A percentile compares a stretch with the other conserved stretches of the same genome.
Evolutionary conservation across 768 basidiomycete species (phyloP).

Genomic region (Rhizopogon vinicolor): DNA sequence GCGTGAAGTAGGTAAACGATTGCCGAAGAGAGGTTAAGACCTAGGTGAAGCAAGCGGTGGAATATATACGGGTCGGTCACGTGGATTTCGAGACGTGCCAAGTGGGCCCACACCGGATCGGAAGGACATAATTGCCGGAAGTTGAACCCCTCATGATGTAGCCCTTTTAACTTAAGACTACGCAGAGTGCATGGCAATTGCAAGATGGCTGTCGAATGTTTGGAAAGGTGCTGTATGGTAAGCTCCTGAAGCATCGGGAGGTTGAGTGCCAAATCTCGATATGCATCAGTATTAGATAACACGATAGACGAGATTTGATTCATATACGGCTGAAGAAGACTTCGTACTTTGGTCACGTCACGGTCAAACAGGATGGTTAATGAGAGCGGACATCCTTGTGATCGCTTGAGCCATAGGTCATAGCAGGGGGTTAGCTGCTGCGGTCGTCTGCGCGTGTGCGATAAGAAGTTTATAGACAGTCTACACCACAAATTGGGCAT

Average conservation of each 20-base stretch:
- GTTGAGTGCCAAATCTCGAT: slow-evolving; percentile 12
- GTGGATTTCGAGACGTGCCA: slow-evolving; percentile 9
- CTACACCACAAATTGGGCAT: slow-evolving; percentile 28
- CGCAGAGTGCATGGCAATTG: background rate
- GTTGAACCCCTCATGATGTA: background rate
- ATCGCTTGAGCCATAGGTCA: background rate
- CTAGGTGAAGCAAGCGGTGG: slow-evolving; percentile 11
- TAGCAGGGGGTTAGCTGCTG: slow-evolving; percentile 3
- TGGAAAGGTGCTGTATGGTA: background rate
- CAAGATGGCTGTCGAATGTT: slow-evolving; percentile 2
- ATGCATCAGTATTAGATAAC: slow-evolving; percentile 13
- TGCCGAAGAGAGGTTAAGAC: slow-evolving; percentile 13
- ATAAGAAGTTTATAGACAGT: slow-evolving; percentile 19
- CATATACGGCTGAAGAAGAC: slow-evolving; percentile 13
- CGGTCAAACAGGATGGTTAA: slow-evolving; percentile 11
- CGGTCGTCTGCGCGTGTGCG: slow-evolving; percentile 1
- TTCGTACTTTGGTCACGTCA: background rate
- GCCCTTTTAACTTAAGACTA: slow-evolving; percentile 8
- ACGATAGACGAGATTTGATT: slow-evolving; percentile 4
- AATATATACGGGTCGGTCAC: background rate
- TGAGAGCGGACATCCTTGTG: slow-evolving; percentile 13
- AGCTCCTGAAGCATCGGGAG: slow-evolving; percentile 15
- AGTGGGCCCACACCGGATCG: slow-evolving; percentile 15
- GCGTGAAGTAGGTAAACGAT: background rate
- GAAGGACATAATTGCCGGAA: slow-evolving; percentile 5